phyloP scores from a whole-genome alignment of 2,329 filamentous ascomycete species.

The Diaporthe ampelina region DNA sequence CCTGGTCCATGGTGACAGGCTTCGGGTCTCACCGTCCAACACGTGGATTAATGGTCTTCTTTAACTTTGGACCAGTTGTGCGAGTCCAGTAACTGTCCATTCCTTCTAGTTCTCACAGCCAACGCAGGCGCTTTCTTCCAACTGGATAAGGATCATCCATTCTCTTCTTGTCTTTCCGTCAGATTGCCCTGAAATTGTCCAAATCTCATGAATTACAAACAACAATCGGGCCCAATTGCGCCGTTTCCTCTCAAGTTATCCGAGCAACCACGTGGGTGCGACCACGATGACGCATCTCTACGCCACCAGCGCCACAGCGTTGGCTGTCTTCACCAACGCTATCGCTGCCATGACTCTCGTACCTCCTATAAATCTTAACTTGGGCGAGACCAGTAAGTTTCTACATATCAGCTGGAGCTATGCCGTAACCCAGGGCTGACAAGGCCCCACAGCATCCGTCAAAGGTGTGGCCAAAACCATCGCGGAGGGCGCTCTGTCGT shows the following conservation, averaged over 20 bases:
- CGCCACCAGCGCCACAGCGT: slow-evolving; percentile 42
- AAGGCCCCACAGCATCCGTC: slow-evolving; percentile 66
- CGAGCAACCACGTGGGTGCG: neutral
- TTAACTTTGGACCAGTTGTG: neutral
- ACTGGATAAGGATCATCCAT: no score
- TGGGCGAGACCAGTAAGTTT: slow-evolving; percentile 52
- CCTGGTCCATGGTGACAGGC: neutral
- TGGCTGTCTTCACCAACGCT: slow-evolving; percentile 43
- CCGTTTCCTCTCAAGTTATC: neutral
- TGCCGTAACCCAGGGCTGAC: slow-evolving; percentile 40
- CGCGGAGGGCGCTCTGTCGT: slow-evolving; percentile 72
- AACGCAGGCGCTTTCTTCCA: neutral
- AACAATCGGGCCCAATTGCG: neutral
- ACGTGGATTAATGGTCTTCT: slow-evolving; percentile 18
- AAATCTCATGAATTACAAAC: neutral
- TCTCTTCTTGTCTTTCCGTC: neutral
- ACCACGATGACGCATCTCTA: slow-evolving; percentile 39
- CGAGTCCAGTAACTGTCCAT: neutral
- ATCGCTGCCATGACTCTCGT: slow-evolving; percentile 41
- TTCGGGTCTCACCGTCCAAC: slow-evolving; percentile 3
- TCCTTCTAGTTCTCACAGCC: neutral
- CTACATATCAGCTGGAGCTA: no score
- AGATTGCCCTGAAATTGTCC: neutral
- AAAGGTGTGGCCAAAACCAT: slow-evolving; percentile 72
- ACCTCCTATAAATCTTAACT: slow-evolving; percentile 53